Evolutionary conservation across 495 filamentous ascomycete species (phyloP).

Genomic region (Xylaria grammica): DNA sequence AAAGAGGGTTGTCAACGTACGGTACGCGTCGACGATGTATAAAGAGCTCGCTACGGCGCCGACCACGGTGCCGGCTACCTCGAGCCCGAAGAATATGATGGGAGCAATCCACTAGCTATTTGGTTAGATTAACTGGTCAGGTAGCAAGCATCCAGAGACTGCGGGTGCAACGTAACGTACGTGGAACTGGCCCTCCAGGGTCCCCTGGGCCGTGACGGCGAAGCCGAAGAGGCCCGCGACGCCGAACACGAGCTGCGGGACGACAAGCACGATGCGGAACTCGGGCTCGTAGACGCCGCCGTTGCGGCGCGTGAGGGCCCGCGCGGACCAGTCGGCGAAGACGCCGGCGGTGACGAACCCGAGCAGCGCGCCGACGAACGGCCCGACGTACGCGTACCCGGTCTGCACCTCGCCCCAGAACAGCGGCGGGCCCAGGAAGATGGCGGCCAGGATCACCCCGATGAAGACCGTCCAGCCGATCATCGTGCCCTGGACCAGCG

Average conservation of each 20-base stretch:
- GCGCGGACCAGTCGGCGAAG: conserved; percentile 74
- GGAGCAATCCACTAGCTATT: conserved; percentile 65
- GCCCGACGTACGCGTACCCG: conserved; percentile 86
- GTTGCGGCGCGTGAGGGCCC: conserved; percentile 73
- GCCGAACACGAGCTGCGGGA: conserved; percentile 79
- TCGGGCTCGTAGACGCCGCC: conserved; percentile 88
- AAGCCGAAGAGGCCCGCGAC: conserved; percentile 84
- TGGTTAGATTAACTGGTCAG: not conserved
- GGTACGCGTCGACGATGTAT: conserved; percentile 95
- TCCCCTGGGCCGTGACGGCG: conserved; percentile 66
- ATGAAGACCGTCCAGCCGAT: conserved; percentile 97
- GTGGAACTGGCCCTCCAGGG: conserved; percentile 61
- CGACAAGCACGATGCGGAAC: conserved; percentile 80
- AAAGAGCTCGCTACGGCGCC: conserved; percentile 83
- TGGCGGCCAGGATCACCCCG: conserved; percentile 80
- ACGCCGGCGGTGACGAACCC: conserved; percentile 78
- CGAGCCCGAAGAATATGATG: conserved; percentile 75
- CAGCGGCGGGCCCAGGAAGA: conserved; percentile 79
- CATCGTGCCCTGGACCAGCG: conserved; percentile 85
- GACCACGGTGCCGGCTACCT: conserved; percentile 87
- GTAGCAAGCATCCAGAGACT: no score
- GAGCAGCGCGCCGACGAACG: conserved; percentile 81
- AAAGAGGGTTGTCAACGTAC: conserved; percentile 51
- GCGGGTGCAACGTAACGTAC: conserved; percentile 14
- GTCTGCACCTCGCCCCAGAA: conserved; percentile 82